Base-by-base conservation (phyloP, 768 basidiomycete genomes). In the Sistotremastrum niveocremeum region DNA sequence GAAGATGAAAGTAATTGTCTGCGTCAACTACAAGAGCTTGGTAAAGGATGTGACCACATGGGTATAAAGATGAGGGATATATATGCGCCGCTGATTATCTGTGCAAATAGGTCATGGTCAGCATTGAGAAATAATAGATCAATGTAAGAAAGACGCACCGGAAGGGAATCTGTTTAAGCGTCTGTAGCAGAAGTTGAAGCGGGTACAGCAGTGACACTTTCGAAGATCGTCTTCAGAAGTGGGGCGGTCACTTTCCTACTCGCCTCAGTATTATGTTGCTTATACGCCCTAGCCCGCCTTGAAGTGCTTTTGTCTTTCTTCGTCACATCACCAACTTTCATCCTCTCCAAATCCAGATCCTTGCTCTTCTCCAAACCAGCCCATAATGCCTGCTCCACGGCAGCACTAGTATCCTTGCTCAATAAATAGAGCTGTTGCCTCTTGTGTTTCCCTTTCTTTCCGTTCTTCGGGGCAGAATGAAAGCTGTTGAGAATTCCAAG, bases 401-500 rank as follows among this genome's bases (percentile, higher is more conserved):
- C 45, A 42, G 45, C 51, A 32, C 44, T 47, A 5, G 50, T 60
- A 7, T 59, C 68, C 12, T 66, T 62, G 4, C 74, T 67, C 3
- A 85, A 65, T 34, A 86, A 63, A 72, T 83, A 76, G 46, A 81
- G 61, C 62, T 78, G 64, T 65, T 88, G 81, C 39, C 87, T 65
- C 50, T 68, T 71, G 47, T 77, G 73, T 53, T 84, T 83, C 37
- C 69, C 69, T 37, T 67, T 67, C 42, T 62, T 64, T 31, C 54
- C 58, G 32, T 50, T 50, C 49, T 67, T 69, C 49, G 65, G 67
- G 32, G 58, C 57, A 39, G 65, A 65, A 12, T 64, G 66, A 66
- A 77, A 94, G 1, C 78, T 73, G 4, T 89, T 93, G 38, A 97
- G 69, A 34, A 93, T 72, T 1, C 90, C 93, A 1, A 86, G 74